Percentiles rank a stretch among this genome's conserved stretches.
These are phyloP conservation scores for Sphagnum magellanicum DNA, from an alignment of 228 moss, liverwort and hornwort species.

Conservation along the genomic window DNA sequence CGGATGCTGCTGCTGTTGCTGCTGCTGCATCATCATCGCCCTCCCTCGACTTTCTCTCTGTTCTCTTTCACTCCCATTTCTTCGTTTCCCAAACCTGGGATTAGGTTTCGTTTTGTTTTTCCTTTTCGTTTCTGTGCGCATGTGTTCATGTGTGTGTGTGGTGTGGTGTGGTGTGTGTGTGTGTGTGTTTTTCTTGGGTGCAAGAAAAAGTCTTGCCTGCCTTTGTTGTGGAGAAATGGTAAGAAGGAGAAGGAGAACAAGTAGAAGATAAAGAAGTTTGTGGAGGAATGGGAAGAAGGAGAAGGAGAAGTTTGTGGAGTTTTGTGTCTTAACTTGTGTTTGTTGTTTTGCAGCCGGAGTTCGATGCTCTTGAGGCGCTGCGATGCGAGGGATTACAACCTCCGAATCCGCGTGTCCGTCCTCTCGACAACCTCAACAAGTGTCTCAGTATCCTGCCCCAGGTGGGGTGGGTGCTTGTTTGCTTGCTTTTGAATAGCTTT, in stretches of 20 bases:
- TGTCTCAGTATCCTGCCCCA: conserved; percentile 58
- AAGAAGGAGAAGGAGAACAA: background rate
- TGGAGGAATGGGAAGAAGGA: no score
- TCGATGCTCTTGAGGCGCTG: conserved; percentile 59
- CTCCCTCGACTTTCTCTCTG: conserved; percentile 53
- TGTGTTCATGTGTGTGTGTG: background rate
- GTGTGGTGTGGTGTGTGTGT: background rate
- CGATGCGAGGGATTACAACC: conserved; percentile 55
- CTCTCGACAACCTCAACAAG: conserved; percentile 61
- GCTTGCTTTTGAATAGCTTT: no score
- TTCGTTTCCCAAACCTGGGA: no score
- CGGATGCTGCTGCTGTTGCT: no score
- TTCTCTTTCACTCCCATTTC: background rate
- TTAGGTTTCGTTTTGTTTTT: background rate
- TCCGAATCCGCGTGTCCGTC: conserved; percentile 55
- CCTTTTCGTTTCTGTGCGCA: background rate
- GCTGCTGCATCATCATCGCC: conserved; percentile 6
- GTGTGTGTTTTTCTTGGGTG: background rate
- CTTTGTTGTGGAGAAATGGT: background rate
- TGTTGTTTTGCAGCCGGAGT: conserved; percentile 34
- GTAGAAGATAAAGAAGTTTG: no score
- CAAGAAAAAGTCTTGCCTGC: background rate
- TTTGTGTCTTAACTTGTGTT: background rate
- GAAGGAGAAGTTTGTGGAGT: background rate
- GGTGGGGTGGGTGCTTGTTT: conserved; percentile 30